A percentile compares a stretch with the other conserved stretches of the same genome.
These are phyloP conservation scores for Cladophialophora exuberans DNA, from an alignment of 2,329 filamentous ascomycete genomes.

Conservation along the genomic window DNA sequence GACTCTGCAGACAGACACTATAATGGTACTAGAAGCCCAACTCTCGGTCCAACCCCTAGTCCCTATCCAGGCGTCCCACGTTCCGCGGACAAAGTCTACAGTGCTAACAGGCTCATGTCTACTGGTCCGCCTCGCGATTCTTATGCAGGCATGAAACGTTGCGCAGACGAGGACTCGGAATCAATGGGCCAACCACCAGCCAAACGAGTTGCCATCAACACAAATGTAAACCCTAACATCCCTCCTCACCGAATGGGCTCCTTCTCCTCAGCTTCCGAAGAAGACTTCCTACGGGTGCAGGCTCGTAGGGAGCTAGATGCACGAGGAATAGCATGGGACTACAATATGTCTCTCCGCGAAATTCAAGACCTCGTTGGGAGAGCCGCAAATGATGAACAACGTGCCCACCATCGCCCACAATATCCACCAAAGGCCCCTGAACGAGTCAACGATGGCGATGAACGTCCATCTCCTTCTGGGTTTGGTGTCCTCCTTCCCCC, in stretches of 20 bases:
- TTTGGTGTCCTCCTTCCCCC: conserved; percentile 20
- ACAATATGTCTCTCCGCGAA: conserved; percentile 28
- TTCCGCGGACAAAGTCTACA: not conserved
- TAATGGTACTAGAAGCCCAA: too few species aligned
- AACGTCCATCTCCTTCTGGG: conserved; percentile 4
- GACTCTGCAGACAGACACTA: too few species aligned
- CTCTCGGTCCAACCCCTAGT: too few species aligned
- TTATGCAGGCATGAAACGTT: not conserved
- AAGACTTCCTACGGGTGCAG: too few species aligned
- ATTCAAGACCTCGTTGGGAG: conserved; percentile 19
- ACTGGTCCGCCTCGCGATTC: not conserved
- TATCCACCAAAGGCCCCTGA: conserved; percentile 1
- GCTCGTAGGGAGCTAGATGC: conserved; percentile 21
- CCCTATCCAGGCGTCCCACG: too few species aligned
- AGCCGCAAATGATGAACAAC: conserved; percentile 16
- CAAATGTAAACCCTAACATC: not conserved
- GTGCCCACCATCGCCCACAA: conserved; percentile 1
- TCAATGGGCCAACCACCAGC: not conserved
- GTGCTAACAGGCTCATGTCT: not conserved
- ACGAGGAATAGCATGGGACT: conserved; percentile 21
- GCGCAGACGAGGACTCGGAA: not conserved
- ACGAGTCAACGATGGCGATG: not conserved
- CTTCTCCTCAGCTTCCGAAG: too few species aligned
- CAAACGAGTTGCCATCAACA: not conserved
- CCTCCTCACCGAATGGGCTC: not conserved